Percentiles rank a stretch among this genome's conserved stretches.
Conservation (phyloP, 805 yeast genomes). For the Huiozyma sinensis region DNA sequence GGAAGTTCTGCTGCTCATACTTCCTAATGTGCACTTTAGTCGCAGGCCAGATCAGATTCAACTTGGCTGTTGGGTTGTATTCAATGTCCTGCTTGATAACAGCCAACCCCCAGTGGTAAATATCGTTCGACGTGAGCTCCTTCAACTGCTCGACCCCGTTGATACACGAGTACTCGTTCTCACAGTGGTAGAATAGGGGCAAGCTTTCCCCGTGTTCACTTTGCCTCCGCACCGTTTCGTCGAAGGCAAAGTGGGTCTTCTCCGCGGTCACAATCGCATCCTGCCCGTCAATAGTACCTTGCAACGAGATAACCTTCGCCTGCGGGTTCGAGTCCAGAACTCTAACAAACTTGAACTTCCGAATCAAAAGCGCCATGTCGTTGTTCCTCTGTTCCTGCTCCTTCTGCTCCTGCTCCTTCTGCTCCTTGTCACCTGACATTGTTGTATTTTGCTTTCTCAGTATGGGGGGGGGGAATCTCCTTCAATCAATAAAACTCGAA, state of each 20-base stretch:
- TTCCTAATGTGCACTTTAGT: conserved; percentile 75
- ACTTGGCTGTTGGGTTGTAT: conserved; percentile 48
- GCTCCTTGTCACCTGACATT: no score
- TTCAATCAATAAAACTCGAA: no score
- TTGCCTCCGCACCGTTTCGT: conserved; percentile 13
- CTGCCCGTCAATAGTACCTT: conserved; percentile 53
- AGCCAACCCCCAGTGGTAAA: conserved; percentile 72
- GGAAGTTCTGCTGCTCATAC: conserved; percentile 49
- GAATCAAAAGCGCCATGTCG: conserved; percentile 17
- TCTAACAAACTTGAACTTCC: conserved; percentile 35
- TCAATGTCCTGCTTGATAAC: conserved; percentile 37
- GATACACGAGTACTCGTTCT: conserved; percentile 22
- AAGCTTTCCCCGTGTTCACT: conserved; percentile 2
- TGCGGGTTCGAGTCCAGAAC: conserved; percentile 52
- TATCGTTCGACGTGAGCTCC: conserved; percentile 61
- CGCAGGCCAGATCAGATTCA: conserved; percentile 81
- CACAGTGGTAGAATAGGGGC: conserved; percentile 19
- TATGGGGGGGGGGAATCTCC: no score
- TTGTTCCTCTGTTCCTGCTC: neutral
- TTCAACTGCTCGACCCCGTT: conserved; percentile 20
- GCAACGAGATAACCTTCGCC: conserved; percentile 50
- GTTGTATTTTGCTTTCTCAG: no score
- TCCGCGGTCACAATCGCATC: conserved; percentile 66
- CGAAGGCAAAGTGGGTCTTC: conserved; percentile 50
- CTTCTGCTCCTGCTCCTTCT: no score